phyloP scores from a whole-genome alignment of 768 basidiomycete species.

The Mycena capillaripes region DNA sequence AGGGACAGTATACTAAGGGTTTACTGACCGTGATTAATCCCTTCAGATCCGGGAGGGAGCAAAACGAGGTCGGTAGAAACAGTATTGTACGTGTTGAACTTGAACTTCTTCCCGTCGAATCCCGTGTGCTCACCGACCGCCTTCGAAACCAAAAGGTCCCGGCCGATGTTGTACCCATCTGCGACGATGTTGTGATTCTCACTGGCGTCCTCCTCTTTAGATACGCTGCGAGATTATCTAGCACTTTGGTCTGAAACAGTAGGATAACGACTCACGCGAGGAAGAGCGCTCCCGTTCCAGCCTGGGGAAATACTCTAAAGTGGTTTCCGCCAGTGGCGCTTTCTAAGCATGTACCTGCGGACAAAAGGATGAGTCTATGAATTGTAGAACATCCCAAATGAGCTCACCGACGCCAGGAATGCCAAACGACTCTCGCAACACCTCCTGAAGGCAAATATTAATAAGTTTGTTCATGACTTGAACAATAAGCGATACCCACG shows the following conservation, averaged over 20 bases:
- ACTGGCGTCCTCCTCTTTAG: slow-evolving; percentile 54
- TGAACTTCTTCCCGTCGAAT: slow-evolving; percentile 17
- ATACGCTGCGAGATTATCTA: slow-evolving; percentile 44
- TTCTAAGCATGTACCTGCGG: slow-evolving; percentile 54
- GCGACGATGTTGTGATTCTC: slow-evolving; percentile 53
- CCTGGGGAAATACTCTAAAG: slow-evolving; percentile 60
- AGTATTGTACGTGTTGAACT: slow-evolving; percentile 50
- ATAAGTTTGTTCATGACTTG: no score
- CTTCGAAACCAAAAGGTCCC: slow-evolving; percentile 52
- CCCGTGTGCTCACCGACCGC: slow-evolving; percentile 51
- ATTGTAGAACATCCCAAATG: slow-evolving; percentile 46
- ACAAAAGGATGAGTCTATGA: background rate
- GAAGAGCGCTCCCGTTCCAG: slow-evolving; percentile 58
- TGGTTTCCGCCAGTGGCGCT: slow-evolving; percentile 61
- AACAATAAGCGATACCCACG: background rate
- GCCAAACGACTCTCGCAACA: slow-evolving; percentile 17
- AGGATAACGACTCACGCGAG: slow-evolving; percentile 54
- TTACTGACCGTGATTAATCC: slow-evolving; percentile 62
- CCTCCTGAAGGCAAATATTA: background rate
- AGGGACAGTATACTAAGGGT: background rate
- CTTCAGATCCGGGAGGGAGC: slow-evolving; percentile 52
- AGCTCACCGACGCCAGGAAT: background rate
- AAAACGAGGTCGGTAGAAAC: slow-evolving; percentile 52
- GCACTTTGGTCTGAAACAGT: background rate
- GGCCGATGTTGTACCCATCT: slow-evolving; percentile 61